Conservation (phyloP, 2,329 filamentous ascomycete species). For the Leptographium wingfieldii region DNA sequence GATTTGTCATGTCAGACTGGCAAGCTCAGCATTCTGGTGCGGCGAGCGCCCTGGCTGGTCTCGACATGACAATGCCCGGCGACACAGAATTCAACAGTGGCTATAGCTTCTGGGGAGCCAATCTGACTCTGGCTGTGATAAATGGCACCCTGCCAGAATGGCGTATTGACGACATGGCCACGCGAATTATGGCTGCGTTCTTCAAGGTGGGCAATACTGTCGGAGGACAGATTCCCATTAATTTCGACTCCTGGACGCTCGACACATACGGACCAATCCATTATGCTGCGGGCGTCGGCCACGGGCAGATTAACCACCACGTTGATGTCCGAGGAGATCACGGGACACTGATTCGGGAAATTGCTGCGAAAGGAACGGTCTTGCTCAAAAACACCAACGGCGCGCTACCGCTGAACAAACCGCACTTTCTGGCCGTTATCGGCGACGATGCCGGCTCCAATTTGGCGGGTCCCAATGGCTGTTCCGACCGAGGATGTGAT, state of each 20-base stretch:
- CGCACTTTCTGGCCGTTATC: conserved; percentile 63
- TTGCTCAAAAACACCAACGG: conserved; percentile 75
- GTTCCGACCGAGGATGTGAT: conserved; percentile 51
- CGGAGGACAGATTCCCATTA: conserved; percentile 42
- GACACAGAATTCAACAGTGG: conserved; percentile 61
- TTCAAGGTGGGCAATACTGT: conserved; percentile 52
- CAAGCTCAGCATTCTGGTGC: conserved; percentile 51
- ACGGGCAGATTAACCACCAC: conserved; percentile 60
- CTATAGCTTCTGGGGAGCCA: conserved; percentile 40
- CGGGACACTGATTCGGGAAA: conserved; percentile 56
- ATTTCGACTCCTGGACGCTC: conserved; percentile 79
- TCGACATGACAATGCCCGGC: conserved; percentile 85
- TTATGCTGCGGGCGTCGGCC: conserved; percentile 40
- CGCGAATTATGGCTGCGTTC: conserved; percentile 63
- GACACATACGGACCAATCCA: conserved; percentile 64
- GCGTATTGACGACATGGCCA: conserved; percentile 83
- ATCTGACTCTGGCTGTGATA: conserved; percentile 74
- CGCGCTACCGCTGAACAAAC: conserved; percentile 63
- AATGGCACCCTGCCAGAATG: conserved; percentile 84
- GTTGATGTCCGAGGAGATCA: conserved; percentile 76
- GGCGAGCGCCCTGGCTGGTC: conserved; percentile 53
- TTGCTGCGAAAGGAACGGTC: conserved; percentile 70
- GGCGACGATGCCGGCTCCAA: conserved; percentile 76
- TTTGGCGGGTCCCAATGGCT: conserved; percentile 65
- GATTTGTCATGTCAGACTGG: conserved; percentile 14